Evolutionary conservation across 192 early-diverging fungal genomes (phyloP), one percentile per base, ranked within the genome.

Genomic region (Funneliformis mosseae): DNA sequence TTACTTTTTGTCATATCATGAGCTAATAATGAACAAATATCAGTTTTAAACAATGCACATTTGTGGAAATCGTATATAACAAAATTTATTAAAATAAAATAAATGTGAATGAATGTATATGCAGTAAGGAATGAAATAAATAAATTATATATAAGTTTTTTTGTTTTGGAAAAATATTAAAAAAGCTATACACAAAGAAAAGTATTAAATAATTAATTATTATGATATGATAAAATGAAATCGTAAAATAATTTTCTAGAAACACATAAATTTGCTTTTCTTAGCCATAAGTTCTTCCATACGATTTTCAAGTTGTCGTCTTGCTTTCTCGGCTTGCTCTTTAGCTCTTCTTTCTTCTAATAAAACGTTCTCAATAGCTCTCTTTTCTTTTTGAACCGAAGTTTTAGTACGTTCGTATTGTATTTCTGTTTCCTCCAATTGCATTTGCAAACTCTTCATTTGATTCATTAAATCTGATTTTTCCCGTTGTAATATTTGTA

Each of bases 181-280:
- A 33, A 33, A 33, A 33, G 33, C 33, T 33, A 33, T 33, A 33
- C 33, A 33, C 0, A 33, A 3, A 33, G 33, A 33, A 33, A 33
- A 33, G 33, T 33, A 33, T 33, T 33, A 2, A 33, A 33, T 33
- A 2, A 2, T 33, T 33, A 33, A 33, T 33, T 33, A 33, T 33
- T 33, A 33, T 33, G 33, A 33, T 33, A 33, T 33, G 0, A 33
- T 33, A 33, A 33, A 33, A 33, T 33, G 33, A 33, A 50, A 50
- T 50, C 4, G 8, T 3, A 48, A 48, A 50, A 50, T 3, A 7
- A 5, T 55, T 55, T 55, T 55, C 21, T 21, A 90, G 77, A 90
- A 90, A 79, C 89, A 90, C 60, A 85, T 88, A 77, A 90, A 90
- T 74, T 89, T 90, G 78, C 81, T 88, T 82, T 86, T 89, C 66